Evolutionary conservation across 495 filamentous ascomycete species (phyloP).

Genomic region (Aspergillus carlsbadensis): DNA sequence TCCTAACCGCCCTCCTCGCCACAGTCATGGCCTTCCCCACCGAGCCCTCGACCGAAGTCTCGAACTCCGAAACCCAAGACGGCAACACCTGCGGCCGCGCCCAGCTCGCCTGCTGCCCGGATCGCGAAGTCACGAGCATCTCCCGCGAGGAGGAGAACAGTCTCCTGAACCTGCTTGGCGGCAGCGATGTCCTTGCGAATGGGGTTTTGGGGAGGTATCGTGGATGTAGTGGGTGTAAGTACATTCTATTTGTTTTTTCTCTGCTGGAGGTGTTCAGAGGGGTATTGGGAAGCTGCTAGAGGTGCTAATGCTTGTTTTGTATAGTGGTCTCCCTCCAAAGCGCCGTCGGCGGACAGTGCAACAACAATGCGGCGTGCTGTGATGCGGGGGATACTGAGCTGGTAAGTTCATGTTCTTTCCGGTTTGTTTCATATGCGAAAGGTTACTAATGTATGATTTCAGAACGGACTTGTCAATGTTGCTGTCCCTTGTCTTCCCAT

Average conservation of each 20-base stretch:
- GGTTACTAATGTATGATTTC: slow-evolving; percentile 1
- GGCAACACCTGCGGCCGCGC: slow-evolving; percentile 43
- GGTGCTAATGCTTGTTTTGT: neutral
- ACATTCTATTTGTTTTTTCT: neutral
- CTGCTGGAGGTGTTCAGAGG: no score
- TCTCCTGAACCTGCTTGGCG: slow-evolving; percentile 20
- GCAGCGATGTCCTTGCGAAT: neutral
- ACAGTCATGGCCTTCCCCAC: slow-evolving; percentile 26
- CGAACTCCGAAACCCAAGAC: slow-evolving; percentile 23
- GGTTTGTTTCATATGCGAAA: neutral
- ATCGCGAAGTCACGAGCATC: slow-evolving; percentile 16
- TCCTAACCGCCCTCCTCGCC: slow-evolving; percentile 29
- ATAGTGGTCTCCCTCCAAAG: slow-evolving; percentile 33
- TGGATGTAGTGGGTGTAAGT: slow-evolving; percentile 3
- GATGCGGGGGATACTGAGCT: slow-evolving; percentile 33
- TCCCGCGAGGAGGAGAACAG: slow-evolving; percentile 7
- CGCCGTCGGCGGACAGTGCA: slow-evolving; percentile 44
- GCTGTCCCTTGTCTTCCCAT: slow-evolving; percentile 44
- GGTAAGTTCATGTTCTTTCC: slow-evolving; percentile 18
- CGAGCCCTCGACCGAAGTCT: slow-evolving; percentile 13
- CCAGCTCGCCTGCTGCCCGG: slow-evolving; percentile 40
- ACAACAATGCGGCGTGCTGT: slow-evolving; percentile 50
- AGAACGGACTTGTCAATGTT: slow-evolving; percentile 42
- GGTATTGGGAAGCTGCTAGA: no score
- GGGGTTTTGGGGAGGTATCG: neutral